Base-by-base conservation (phyloP, 495 filamentous ascomycete species). In the Penicillium subrubescens region DNA sequence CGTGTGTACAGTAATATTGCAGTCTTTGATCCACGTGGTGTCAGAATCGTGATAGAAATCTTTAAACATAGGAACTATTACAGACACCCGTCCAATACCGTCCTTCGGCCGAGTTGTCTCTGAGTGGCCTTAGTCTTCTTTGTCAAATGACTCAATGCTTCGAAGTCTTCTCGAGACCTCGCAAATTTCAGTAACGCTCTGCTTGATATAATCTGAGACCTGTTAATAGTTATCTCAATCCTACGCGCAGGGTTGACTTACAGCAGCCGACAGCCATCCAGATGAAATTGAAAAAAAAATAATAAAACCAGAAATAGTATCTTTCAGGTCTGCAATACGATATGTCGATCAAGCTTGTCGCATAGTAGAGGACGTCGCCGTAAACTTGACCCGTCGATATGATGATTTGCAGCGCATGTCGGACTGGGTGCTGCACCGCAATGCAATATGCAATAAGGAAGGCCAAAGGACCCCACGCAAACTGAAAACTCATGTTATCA, bases 241-340 rank as follows among this genome's bases (percentile, higher is more conserved):
- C 2, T 11, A 11, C 10, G 35, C 10, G 7, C 35, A 12, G 33
- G 35, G 7, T 37, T 37, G 44, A 77, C 82, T 77, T 65, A 84
- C 81, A 60, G 17, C 67, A 63, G 2, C 90, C 91, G 64, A 94
- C 83, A 19, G 92, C 77, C 21, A 87, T 89, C 92, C 92, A 96
- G 48, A 92, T 87, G 29, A 82, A 71, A 72, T 95, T 96, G 80
- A 93, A 85, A 34, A 88, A 84, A 11, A 92, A 80, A 73, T 87
- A 96, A 70, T 94, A 95, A 5, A 84, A 78, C 89, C 90, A 96
- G 72, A 89, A 95, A 67, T 93, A 93, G 55, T 85, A 79, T 14
- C 75, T 70, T 72, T 95, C 92, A 1, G 92, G 90, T 53, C 92
- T 76, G 61, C 84, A 91, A 69, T 90, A 89, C 25, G 77, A 78